Base-by-base conservation (phyloP, 2,329 filamentous ascomycete species). In the Cryphonectria carpinicola region DNA sequence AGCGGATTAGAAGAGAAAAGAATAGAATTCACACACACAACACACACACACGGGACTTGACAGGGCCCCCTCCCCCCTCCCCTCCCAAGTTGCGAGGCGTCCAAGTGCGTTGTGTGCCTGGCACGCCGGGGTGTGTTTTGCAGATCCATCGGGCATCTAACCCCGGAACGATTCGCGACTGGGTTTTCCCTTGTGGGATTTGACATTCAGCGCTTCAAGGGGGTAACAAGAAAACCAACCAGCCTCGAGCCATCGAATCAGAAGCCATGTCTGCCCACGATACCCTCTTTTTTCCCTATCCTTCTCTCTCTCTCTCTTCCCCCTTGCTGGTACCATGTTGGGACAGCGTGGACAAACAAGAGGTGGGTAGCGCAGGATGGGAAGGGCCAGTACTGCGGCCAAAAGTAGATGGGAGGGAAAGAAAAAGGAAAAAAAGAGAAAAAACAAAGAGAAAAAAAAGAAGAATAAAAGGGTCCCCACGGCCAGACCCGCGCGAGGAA, bases 101-200 rank as follows among this genome's bases (percentile, higher is more conserved):
- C 22, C 22, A 17, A 22, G 43, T 22, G 43, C 19, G 46, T 49
- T 49, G 46, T n/a, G 46, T 49, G 22, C 22, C 19, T 7, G 6
- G 17, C 6, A 8, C 6, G 43, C 32, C 32, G 2, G 17, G 43
- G 22, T 46, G n/a, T 63, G 60, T 41, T 64, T 19, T 64, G 61
- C 61, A 64, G 61, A 43, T 64, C 61, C 39, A 28, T 64, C 39
- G 60, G 61, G 61, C 61, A 64, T 64, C 37, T 43, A 32, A 28
- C 14, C 61, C 61, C 39, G 39, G 39, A 7, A 25, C 22, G 61
- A 64, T 61, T 41, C 10, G 60, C 60, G 35, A 62, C 60, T 37
- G 35, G 60, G 32, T 19, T 41, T 62, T 35, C 37, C 35, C 60
- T 62, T 39, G 60, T 62, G 19, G 60, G 60, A 62, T 62, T 62